Base-by-base conservation (phyloP, 192 early-diverging fungal species). In the Linderina pennispora region DNA sequence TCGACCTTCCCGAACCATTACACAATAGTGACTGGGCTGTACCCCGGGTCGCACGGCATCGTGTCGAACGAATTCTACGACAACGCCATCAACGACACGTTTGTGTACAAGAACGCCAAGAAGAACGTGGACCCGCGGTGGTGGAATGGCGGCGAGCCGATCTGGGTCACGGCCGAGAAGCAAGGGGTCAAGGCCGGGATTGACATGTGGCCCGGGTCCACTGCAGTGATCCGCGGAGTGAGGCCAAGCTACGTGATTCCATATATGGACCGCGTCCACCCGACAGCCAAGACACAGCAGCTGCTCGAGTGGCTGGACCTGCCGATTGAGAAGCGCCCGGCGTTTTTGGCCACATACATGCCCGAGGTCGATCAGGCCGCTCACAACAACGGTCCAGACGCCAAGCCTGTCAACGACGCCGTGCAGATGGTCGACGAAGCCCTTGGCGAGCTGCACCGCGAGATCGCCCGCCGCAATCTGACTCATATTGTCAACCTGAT, bases 1-100 rank as follows among this genome's bases (percentile, higher is more conserved):
- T 76, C 89, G 26, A 95, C 94, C 0, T 95, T 92, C 53, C 87
- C 92, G 3, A 97, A 97, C 65, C 94, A 97, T 65, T 94, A 90
- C 58, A 79, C 89, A 1, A 67, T 97, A 31, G 85, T 77, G 7
- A 95, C 94, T 8, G 92, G 94, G n/a, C 58, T 97, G 24, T 95
- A 92, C 55, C 92, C 94, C 1, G 86, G 89, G 26, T 76, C 80
- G 3, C 92, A 97, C 44, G 94, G 94, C 13, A 94, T 97, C 45
- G 88, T 97, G 4, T 84, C 70, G 43, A 89, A 89, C 50, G 73
- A 69, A 45, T 97, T 94, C 55, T 85, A 77, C 48, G 91, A 93
- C 58, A 77, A 86, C 2, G 31, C 28, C 11, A 52, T 83, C 7
- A 80, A 90, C 35, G 78, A 80, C 33, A 75, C 79, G 3, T 94